phyloP scores from a whole-genome alignment of 2,329 filamentous ascomycete genomes.

The Colletotrichum navitas region DNA sequence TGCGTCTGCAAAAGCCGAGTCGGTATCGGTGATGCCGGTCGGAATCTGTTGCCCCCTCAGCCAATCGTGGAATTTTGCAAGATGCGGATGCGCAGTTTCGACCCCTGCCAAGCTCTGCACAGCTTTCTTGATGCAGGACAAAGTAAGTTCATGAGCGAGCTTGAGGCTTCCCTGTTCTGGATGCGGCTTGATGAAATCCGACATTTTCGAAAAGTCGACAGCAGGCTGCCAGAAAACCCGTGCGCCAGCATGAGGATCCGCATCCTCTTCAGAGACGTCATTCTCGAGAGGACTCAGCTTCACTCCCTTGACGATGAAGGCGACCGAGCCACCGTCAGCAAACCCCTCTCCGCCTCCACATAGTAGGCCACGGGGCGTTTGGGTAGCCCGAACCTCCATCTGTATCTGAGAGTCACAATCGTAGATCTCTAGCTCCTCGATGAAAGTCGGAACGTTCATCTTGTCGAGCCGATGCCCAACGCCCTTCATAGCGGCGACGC shows the following conservation, averaged over 20 bases:
- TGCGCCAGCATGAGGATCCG: constrained; percentile 23
- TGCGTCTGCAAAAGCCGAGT: not conserved
- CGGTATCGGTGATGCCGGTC: not conserved
- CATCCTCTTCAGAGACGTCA: not conserved
- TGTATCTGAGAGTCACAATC: not conserved
- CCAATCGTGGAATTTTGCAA: constrained; percentile 4
- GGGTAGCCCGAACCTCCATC: constrained; percentile 15
- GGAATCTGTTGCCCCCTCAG: constrained; percentile 2
- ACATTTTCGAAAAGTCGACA: constrained; percentile 13
- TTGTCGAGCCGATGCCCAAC: constrained; percentile 20
- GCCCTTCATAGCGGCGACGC: constrained; percentile 21
- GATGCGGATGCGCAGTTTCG: constrained; percentile 1
- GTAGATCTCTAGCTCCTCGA: constrained; percentile 7
- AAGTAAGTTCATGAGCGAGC: not conserved
- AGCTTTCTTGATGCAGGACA: constrained; percentile 6
- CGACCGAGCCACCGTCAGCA: not conserved
- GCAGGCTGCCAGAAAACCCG: constrained; percentile 29
- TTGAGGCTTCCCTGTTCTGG: not conserved
- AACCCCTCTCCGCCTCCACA: constrained; percentile 12
- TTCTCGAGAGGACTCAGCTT: constrained; percentile 23
- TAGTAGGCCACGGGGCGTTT: constrained; percentile 14
- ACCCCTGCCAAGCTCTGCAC: not conserved
- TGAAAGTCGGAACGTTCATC: constrained; percentile 34
- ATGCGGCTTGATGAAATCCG: constrained; percentile 11
- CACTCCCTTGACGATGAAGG: constrained; percentile 8